Evolutionary conservation across 805 yeast genomes (phyloP), one percentile per base, ranked within the genome.

Genomic region (Metschnikowia santaceciliae): DNA sequence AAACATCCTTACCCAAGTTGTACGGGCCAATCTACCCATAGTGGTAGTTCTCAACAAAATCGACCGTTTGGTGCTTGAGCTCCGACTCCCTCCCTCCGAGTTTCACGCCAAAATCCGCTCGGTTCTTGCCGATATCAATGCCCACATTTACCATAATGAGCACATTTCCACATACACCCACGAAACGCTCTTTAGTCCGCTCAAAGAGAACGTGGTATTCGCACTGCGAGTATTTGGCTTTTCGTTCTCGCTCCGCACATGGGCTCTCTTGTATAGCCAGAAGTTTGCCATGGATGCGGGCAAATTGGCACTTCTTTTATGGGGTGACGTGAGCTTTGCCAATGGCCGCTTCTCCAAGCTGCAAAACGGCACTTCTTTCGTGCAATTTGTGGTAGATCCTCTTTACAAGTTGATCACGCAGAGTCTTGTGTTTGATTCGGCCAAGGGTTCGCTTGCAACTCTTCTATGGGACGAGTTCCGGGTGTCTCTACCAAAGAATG

Each of bases 31-130:
- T 32, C 60, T 83, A 2, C 78, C 83, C 0, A 65, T 92, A 15
- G 68, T 76, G 3, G 66, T 91, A 19, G 80, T 88, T 4, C 54
- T 94, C 4, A 91, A 88, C 67, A 94, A 95, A 66, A 58, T 95
- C 7, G 99, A 94, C 64, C 69, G 97, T 53, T 70, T 94, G n/a
- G 76, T 92, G 0, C 61, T 91, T 40, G 99, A 94, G 56, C 69
- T 91, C 39, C 78, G 81, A 54, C 70, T 92, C 3, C 88, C 96
- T 0, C 89, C 90, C 2, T 57, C 68, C 2, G 96, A 89, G 55
- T 79, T 90, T 0, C 88, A 82, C 61, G 75, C 78, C 60, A 91
- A 94, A 61, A 57, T 94, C 30, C 70, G 80, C 49, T 74, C 77
- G 54, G 68, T 77, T 1, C 70, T 91, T 17, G 86, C 83, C 43